Percentiles rank a stretch among this genome's conserved stretches.
phyloP scores from a whole-genome alignment of 2,329 filamentous ascomycete species.

The Colletotrichum spaethianum region DNA sequence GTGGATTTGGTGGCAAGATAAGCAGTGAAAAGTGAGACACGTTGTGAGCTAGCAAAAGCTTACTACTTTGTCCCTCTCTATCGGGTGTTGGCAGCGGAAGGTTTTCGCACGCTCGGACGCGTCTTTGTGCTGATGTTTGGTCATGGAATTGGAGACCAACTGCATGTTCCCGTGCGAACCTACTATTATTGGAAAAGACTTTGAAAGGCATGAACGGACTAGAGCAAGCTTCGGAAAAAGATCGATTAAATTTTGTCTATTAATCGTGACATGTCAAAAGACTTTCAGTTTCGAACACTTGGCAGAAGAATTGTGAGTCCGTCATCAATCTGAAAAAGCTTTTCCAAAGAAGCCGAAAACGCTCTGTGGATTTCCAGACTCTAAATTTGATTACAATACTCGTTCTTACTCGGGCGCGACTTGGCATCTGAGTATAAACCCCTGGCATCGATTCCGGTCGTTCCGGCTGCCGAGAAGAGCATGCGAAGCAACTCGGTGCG shows the following conservation, averaged over 20 bases:
- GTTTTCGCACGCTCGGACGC: slow-evolving; percentile 25
- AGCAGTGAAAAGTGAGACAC: neutral
- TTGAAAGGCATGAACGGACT: slow-evolving; percentile 11
- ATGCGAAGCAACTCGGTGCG: neutral
- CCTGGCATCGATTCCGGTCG: slow-evolving; percentile 26
- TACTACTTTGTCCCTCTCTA: neutral
- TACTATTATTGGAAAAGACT: slow-evolving; percentile 12
- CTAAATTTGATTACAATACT: slow-evolving; percentile 14
- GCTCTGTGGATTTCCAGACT: slow-evolving; percentile 22
- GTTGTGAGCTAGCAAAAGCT: neutral
- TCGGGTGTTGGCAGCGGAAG: neutral
- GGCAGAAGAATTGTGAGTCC: neutral
- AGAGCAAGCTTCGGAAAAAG: neutral
- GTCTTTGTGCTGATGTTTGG: slow-evolving; percentile 25
- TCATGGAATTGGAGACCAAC: neutral
- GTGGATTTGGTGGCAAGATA: neutral
- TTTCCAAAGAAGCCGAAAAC: neutral
- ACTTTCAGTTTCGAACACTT: slow-evolving; percentile 2
- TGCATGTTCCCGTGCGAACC: slow-evolving; percentile 11
- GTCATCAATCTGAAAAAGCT: neutral
- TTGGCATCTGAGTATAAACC: slow-evolving; percentile 9
- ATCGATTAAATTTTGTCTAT: neutral
- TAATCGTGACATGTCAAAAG: neutral
- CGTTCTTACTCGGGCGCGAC: slow-evolving; percentile 3
- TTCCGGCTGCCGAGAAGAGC: slow-evolving; percentile 38